phyloP scores from a whole-genome alignment of 2,329 filamentous ascomycete species.

The Botrytis fabae region DNA sequence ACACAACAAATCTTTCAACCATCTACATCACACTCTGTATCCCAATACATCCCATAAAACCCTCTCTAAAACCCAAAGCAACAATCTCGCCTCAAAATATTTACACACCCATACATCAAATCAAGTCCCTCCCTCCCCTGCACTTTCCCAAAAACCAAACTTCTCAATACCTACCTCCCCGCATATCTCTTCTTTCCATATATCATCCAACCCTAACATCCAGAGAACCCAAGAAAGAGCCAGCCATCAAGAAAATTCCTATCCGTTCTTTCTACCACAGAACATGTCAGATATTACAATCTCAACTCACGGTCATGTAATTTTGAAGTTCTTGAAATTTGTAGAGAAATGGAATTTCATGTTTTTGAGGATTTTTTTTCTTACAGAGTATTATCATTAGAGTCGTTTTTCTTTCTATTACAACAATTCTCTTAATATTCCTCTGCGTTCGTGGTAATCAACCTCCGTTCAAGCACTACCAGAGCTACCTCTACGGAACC shows the following conservation, averaged over 20 bases:
- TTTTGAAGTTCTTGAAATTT: not conserved
- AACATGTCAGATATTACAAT: too few relatives aligned
- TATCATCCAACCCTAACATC: not conserved
- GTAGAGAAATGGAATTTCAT: not conserved
- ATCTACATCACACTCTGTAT: not conserved
- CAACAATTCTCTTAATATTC: too few relatives aligned
- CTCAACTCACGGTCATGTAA: not conserved
- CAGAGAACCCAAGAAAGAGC: not conserved
- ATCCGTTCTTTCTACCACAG: not conserved
- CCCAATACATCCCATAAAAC: too few relatives aligned
- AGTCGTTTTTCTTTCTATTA: not conserved
- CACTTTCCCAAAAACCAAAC: not conserved
- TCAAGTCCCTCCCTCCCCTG: not conserved
- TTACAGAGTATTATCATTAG: not conserved
- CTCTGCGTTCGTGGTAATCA: not conserved
- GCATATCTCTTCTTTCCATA: not conserved
- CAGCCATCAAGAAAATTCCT: not conserved
- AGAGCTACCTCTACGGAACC: not conserved
- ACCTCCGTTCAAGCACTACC: not conserved
- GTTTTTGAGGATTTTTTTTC: not conserved
- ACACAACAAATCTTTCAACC: not conserved
- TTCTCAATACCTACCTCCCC: accelerated
- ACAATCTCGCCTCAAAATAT: not conserved
- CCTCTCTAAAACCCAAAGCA: accelerated
- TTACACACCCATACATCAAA: too few relatives aligned